Percentiles rank a stretch among this genome's conserved stretches.
phyloP scores from a whole-genome alignment of 2,329 filamentous ascomycete species.

The Cordyceps fumosorosea region DNA sequence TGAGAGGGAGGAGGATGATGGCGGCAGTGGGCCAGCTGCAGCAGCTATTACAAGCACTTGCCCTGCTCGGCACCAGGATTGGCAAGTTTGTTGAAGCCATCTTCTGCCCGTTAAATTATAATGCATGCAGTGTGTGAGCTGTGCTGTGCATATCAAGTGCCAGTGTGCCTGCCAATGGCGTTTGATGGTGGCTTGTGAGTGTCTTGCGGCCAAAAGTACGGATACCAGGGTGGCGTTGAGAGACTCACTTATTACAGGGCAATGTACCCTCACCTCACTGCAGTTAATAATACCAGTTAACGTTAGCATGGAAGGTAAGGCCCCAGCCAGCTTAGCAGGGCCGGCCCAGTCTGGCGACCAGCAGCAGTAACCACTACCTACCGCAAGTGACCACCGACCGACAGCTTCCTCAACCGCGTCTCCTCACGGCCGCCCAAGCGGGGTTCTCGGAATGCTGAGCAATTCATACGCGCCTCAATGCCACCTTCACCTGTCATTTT shows the following conservation, averaged over 20 bases:
- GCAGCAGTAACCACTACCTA: not conserved
- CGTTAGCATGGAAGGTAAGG: not conserved
- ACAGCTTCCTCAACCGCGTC: not conserved
- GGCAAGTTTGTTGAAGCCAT: no score
- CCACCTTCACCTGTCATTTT: not conserved
- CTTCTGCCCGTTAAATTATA: no score
- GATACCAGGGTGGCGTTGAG: no score
- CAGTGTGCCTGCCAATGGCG: no score
- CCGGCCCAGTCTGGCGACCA: not conserved
- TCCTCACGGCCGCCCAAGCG: not conserved
- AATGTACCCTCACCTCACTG: no score
- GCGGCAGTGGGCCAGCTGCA: not conserved
- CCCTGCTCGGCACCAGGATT: no score
- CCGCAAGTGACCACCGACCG: not conserved
- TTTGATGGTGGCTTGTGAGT: no score
- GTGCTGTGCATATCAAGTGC: no score
- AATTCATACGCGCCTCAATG: slow-evolving; percentile 2
- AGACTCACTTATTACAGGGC: no score
- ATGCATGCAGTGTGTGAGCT: no score
- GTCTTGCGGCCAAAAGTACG: no score
- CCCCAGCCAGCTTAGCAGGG: slow-evolving; percentile 2
- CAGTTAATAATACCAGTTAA: no score
- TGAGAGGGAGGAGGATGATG: not conserved
- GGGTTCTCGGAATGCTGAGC: slow-evolving; percentile 8
- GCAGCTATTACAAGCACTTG: not conserved